Percentiles rank a stretch among this genome's conserved stretches.
Evolutionary conservation across 2,329 filamentous ascomycete species (phyloP).

Genomic region (Laburnicola sp.): DNA sequence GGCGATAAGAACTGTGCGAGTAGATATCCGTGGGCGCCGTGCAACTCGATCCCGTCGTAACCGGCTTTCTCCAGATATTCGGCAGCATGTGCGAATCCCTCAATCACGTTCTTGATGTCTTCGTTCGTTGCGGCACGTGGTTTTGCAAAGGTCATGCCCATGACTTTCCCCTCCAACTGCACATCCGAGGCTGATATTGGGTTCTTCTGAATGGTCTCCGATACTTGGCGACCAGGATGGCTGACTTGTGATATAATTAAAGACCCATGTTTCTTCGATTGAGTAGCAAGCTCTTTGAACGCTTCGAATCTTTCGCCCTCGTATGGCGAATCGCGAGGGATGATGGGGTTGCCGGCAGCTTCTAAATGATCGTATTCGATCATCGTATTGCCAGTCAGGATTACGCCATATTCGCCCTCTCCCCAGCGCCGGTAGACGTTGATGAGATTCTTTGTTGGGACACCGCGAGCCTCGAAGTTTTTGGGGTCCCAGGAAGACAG

Average conservation of each 20-base stretch:
- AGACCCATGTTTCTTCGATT: constrained; percentile 59
- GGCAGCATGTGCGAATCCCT: constrained; percentile 64
- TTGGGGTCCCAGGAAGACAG: constrained; percentile 63
- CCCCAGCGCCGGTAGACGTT: constrained; percentile 63
- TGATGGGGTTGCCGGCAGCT: constrained; percentile 61
- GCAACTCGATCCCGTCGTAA: constrained; percentile 56
- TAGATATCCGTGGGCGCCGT: constrained; percentile 52
- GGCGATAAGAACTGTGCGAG: constrained; percentile 51
- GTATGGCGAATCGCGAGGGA: constrained; percentile 56
- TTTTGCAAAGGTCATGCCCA: constrained; percentile 57
- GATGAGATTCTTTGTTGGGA: constrained; percentile 58
- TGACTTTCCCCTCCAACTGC: constrained; percentile 32
- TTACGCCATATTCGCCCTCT: constrained; percentile 47
- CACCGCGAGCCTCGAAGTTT: constrained; percentile 56
- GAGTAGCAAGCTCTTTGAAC: constrained; percentile 60
- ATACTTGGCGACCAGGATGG: constrained; percentile 64
- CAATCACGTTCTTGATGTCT: constrained; percentile 61
- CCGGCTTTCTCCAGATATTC: constrained; percentile 66
- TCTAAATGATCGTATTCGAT: constrained; percentile 65
- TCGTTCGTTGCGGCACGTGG: constrained; percentile 57
- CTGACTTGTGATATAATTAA: constrained; percentile 64
- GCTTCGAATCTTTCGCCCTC: constrained; percentile 62
- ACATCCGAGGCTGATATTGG: constrained; percentile 57
- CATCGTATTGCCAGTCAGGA: constrained; percentile 67
- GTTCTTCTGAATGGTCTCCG: constrained; percentile 50